Conservation (phyloP, 1,284 basidiomycete genomes). For the Pyrrhoderma noxium region DNA sequence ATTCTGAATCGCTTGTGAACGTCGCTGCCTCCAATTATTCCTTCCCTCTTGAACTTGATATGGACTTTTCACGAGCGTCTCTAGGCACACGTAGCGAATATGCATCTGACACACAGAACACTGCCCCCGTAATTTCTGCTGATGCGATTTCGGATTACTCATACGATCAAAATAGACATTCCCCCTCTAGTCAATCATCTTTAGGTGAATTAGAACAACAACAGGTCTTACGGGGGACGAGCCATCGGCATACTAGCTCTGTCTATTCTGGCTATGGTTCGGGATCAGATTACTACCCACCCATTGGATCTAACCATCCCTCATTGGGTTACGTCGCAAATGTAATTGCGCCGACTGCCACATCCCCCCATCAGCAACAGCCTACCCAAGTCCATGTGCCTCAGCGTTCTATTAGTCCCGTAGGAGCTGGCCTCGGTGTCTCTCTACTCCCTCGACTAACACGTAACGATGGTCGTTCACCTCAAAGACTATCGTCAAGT, state of each 20-base stretch:
- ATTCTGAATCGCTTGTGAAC: constrained; percentile 63
- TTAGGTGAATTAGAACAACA: constrained; percentile 35
- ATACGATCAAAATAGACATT: constrained; percentile 9
- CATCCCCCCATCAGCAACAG: constrained; percentile 3
- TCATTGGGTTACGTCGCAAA: constrained; percentile 10
- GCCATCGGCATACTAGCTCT: constrained; percentile 29
- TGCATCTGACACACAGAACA: constrained; percentile 32
- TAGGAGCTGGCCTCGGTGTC: constrained; percentile 10
- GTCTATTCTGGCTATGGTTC: constrained; percentile 26
- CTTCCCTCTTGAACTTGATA: constrained; percentile 55
- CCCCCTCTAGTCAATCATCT: constrained; percentile 9
- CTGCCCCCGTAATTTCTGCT: constrained; percentile 32
- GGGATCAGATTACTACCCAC: constrained; percentile 32
- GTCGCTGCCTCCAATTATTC: constrained; percentile 43
- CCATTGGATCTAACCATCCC: constrained; percentile 29
- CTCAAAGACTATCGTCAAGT: constrained; percentile 30
- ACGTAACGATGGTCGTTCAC: constrained; percentile 3
- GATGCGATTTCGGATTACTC: constrained; percentile 25
- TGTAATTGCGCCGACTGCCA: constrained; percentile 3
- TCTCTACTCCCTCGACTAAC: constrained; percentile 14
- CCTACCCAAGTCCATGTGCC: constrained; percentile 6
- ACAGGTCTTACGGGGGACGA: constrained; percentile 37
- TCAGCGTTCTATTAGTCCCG: constrained; percentile 12
- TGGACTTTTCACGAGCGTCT: constrained; percentile 59
- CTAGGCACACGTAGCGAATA: constrained; percentile 45